Conservation (phyloP, 352 stramenopile species). For the Phytophthora fragariae region DNA sequence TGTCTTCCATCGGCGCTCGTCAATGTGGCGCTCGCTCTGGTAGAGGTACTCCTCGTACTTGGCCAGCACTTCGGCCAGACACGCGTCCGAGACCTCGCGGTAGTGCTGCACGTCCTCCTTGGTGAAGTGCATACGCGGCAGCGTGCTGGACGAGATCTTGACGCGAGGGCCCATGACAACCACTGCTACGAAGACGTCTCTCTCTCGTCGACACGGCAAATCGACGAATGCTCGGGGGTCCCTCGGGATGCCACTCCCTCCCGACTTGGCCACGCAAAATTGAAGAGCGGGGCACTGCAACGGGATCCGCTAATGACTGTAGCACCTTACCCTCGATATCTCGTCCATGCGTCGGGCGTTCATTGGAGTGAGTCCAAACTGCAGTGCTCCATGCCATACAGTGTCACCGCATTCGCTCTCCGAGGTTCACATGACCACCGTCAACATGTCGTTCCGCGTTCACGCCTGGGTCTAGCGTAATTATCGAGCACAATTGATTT, state of each 20-base stretch:
- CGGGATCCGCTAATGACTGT: background rate
- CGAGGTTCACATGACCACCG: background rate
- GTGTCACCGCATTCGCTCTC: too few species aligned
- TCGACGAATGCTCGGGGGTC: conserved; percentile 15
- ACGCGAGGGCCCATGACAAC: conserved; percentile 29
- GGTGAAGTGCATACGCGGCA: conserved; percentile 43
- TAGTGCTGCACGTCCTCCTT: conserved; percentile 43
- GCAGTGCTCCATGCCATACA: too few species aligned
- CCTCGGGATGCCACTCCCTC: conserved; percentile 3
- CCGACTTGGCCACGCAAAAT: background rate
- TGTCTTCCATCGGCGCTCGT: conserved; percentile 50
- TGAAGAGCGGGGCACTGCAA: background rate
- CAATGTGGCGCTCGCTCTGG: conserved; percentile 30
- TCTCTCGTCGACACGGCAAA: conserved; percentile 19
- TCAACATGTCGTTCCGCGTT: background rate
- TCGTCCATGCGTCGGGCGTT: background rate
- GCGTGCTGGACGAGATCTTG: conserved; percentile 27
- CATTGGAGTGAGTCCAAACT: too few species aligned
- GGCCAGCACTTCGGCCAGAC: conserved; percentile 39
- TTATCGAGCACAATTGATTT: background rate
- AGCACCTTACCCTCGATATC: background rate
- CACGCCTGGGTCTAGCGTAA: background rate
- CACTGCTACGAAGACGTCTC: background rate
- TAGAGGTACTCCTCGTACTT: conserved; percentile 53
- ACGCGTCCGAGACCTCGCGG: conserved; percentile 32